Evolutionary conservation across 306 rosid species (phyloP).

Genomic region (Rubus parviflorus): DNA sequence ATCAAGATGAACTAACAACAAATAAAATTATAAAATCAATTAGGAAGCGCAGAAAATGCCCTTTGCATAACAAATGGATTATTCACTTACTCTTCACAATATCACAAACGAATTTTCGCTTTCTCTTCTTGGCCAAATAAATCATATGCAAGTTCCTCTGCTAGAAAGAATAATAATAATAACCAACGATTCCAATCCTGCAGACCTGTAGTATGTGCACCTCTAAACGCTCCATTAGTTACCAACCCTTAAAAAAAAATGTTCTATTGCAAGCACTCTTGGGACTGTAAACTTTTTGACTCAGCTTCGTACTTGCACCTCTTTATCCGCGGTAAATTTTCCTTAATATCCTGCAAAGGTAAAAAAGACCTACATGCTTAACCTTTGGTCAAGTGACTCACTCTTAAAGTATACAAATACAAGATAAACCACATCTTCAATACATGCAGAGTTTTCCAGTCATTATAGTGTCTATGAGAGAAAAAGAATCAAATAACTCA

Average conservation of each 20-base stretch:
- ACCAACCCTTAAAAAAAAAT: constrained; percentile 62
- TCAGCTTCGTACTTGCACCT: constrained; percentile 55
- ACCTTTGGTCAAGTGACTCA: neutral
- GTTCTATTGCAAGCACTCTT: constrained; percentile 75
- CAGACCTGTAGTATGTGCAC: neutral
- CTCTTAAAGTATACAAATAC: neutral
- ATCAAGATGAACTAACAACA: neutral
- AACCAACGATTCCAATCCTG: constrained; percentile 4
- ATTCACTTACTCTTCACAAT: too few relatives aligned
- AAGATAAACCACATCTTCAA: neutral
- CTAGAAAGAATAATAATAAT: neutral
- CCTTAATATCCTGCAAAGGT: constrained; percentile 45
- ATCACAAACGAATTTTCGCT: neutral
- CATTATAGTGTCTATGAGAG: neutral
- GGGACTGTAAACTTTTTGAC: constrained; percentile 41
- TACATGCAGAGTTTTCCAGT: neutral
- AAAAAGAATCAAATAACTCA: neutral
- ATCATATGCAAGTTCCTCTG: neutral
- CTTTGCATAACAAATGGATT: neutral
- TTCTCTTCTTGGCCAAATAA: constrained; percentile 14
- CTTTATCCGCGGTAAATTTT: constrained; percentile 42
- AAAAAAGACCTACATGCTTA: neutral
- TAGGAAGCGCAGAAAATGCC: neutral
- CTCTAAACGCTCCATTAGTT: constrained; percentile 32
- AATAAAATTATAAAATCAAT: neutral